Evolutionary conservation across 176 grass and related monocot genomes (phyloP), one percentile per base, ranked within the genome.

Genomic region (Avena sativa): DNA sequence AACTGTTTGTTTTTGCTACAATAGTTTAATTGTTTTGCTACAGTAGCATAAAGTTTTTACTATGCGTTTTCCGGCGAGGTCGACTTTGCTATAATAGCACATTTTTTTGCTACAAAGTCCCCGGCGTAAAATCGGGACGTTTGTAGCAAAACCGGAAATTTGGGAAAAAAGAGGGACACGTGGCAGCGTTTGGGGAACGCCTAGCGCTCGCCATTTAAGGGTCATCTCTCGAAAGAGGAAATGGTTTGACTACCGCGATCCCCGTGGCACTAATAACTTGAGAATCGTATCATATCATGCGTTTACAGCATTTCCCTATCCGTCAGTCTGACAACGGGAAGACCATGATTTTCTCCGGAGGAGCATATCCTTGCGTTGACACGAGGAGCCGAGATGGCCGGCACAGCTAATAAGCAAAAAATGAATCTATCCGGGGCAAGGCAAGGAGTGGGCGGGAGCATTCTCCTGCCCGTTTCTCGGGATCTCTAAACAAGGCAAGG

Each of bases 401-500:
- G 64, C 64, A 61, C 64, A 67, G 64, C 28, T 67, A 15, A 28
- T 28, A 28, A 28, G 28, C 28, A 67, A 26, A 28, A 67, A 67
- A 67, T 67, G 13, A 66, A 65, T 65, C 62, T 65, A 67, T 67
- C 13, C 13, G 9, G 57, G 30, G 60, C 60, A 28, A 60, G 17
- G 30, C 16, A 66, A 14, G 46, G 81, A 85, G 91, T 85, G 85
- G 88, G 85, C 72, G 43, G 91, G 81, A 78, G 88, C 85, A 65
- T 79, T 83, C 71, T 79, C 36, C 43, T 66, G 85, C 85, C 47
- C 34, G 5, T 90, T 90, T 90, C 78, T 85, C 88, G 88, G 88
- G 57, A 38, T 62, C 25, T 60, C 78, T 79, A 73, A 76, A 89
- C 70, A 85, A 78, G 83, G 83, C 76, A 71, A 77, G 32, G 32